Percentiles rank a stretch among this genome's conserved stretches.
These are phyloP conservation scores for Paramecium tetraurelia DNA, from an alignment of 73 alveolate genomes.

Conservation along the genomic window DNA sequence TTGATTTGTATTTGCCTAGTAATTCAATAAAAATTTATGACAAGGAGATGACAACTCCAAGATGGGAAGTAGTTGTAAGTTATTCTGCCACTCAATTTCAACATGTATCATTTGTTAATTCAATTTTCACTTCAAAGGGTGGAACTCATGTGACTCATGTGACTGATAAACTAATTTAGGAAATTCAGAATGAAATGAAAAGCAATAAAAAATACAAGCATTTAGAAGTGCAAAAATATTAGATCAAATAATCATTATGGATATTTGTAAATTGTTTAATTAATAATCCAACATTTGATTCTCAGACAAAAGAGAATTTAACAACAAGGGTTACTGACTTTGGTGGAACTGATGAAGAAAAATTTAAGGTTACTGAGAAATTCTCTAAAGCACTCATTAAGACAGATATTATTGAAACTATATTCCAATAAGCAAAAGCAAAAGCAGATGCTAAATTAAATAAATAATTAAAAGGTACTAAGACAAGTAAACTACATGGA, in stretches of 20 bases:
- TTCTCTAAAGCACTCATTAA: constrained; percentile 86
- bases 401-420: constrained; percentile 90
- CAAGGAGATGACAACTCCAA: constrained; percentile 72
- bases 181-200: constrained; percentile 66
- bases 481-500: constrained; percentile 91
- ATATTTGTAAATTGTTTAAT: constrained; percentile 95
- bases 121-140: constrained; percentile 94
- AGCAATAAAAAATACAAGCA: constrained; percentile 77
- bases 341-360: constrained; percentile 76
- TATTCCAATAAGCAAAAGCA: constrained; percentile 94
- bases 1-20: constrained; percentile 69
- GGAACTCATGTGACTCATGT: constrained; percentile 98
- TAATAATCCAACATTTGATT: constrained; percentile 99
- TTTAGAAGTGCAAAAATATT: constrained; percentile 80
- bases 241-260: constrained; percentile 93
- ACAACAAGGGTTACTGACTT: constrained; percentile 91
- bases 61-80: constrained; percentile 97
- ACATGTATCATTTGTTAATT: constrained; percentile 94
- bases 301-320: constrained; percentile 98
- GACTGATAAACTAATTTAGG: constrained; percentile 90
- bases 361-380: constrained; percentile 89
- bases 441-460: constrained; percentile 95
- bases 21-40: constrained; percentile 70
- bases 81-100: constrained; percentile 91
- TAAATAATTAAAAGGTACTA: constrained; percentile 86